phyloP scores from a whole-genome alignment of 768 basidiomycete species.

The Pisolithus tinctorius region DNA sequence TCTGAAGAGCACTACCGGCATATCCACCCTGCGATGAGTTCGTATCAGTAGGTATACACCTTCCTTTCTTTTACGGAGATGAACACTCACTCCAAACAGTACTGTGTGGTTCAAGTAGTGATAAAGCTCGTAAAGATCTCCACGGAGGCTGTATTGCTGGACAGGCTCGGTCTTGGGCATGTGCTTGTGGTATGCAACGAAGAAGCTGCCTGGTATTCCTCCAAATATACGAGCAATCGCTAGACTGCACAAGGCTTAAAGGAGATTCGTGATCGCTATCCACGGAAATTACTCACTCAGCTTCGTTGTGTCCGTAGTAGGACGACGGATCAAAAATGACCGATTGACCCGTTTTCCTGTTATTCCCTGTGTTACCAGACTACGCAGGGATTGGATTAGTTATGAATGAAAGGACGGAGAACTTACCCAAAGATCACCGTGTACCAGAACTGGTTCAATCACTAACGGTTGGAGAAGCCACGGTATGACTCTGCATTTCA shows the following conservation, averaged over 20 bases:
- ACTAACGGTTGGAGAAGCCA: conserved; percentile 51
- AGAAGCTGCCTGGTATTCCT: conserved; percentile 61
- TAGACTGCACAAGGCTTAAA: conserved; percentile 37
- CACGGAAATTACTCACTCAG: conserved; percentile 51
- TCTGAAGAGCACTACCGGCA: conserved; percentile 45
- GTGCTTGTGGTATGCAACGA: conserved; percentile 54
- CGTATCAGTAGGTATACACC: neutral
- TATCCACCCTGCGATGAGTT: conserved; percentile 36
- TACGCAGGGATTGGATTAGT: conserved; percentile 19
- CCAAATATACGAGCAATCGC: conserved; percentile 78
- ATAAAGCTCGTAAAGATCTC: conserved; percentile 69
- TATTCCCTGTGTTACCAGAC: conserved; percentile 71
- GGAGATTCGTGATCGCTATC: neutral
- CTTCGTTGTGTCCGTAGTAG: conserved; percentile 76
- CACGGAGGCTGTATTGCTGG: conserved; percentile 56
- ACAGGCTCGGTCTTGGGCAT: conserved; percentile 59
- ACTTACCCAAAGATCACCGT: conserved; percentile 77
- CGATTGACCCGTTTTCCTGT: conserved; percentile 46
- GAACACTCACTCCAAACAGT: conserved; percentile 60
- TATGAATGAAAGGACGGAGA: neutral
- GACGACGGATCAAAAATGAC: conserved; percentile 76
- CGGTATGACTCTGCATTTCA: conserved; percentile 56
- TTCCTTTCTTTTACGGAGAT: neutral
- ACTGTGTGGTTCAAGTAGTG: conserved; percentile 81
- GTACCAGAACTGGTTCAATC: conserved; percentile 62